Evolutionary conservation across 768 basidiomycete species (phyloP).

Genomic region (Lactarius deliciosus): DNA sequence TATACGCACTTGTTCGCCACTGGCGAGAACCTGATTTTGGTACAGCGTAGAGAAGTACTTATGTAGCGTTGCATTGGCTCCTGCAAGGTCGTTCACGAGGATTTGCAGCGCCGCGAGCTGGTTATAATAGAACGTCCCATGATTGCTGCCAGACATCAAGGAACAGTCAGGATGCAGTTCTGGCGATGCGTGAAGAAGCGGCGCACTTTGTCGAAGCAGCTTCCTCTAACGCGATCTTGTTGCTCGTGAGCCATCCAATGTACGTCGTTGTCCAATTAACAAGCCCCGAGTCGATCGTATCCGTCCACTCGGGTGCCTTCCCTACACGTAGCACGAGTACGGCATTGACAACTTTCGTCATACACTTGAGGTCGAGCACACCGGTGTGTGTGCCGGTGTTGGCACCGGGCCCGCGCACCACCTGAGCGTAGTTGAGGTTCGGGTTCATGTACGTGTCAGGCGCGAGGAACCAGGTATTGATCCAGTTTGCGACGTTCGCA

Average conservation of each 20-base stretch:
- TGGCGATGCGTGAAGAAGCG: background rate
- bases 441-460: constrained; percentile 38
- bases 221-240: constrained; percentile 30
- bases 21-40: constrained; percentile 33
- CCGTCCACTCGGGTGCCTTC: constrained; percentile 33
- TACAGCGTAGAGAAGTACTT: constrained; percentile 35
- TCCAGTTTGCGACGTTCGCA: constrained; percentile 28
- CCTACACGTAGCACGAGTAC: constrained; percentile 34
- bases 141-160: constrained; percentile 33
- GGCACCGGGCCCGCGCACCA: constrained; percentile 26
- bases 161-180: background rate
- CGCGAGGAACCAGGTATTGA: constrained; percentile 39
- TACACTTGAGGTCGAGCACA: constrained; percentile 33
- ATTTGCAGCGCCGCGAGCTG: constrained; percentile 37
- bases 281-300: constrained; percentile 32
- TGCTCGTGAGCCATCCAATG: constrained; percentile 35
- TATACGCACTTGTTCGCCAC: constrained; percentile 33
- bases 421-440: constrained; percentile 29
- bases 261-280: constrained; percentile 35
- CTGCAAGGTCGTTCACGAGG: constrained; percentile 33
- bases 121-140: constrained; percentile 37
- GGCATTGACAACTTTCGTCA: constrained; percentile 36
- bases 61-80: constrained; percentile 32
- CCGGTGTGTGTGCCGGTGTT: constrained; percentile 1
- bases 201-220: constrained; percentile 34